These are phyloP conservation scores for Penicillium lividum DNA, from an alignment of 495 filamentous ascomycete species.

Conservation along the genomic window DNA sequence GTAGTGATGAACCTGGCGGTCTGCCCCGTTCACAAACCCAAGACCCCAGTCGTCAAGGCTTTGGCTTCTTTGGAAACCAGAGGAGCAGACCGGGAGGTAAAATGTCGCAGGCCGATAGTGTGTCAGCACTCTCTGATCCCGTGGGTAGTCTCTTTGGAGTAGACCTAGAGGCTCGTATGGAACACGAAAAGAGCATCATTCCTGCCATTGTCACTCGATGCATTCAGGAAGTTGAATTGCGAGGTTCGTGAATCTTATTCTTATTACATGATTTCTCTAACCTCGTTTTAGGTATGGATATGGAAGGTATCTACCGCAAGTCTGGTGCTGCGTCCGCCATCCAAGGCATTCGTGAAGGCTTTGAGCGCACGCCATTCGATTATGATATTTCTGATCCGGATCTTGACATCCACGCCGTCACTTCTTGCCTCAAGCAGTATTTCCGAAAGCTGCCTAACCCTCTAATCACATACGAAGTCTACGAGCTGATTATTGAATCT, in stretches of 20 bases:
- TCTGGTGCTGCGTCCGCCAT: constrained; percentile 86
- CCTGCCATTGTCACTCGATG: constrained; percentile 89
- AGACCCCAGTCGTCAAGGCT: constrained; percentile 65
- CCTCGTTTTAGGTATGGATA: constrained; percentile 74
- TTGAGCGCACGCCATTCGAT: constrained; percentile 70
- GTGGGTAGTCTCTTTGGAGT: constrained; percentile 79
- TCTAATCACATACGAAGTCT: constrained; percentile 88
- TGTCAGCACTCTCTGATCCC: constrained; percentile 54
- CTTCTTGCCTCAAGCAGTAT: constrained; percentile 94
- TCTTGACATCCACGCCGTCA: constrained; percentile 95
- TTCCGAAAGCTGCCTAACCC: constrained; percentile 92
- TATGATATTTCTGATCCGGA: constrained; percentile 91
- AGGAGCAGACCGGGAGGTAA: constrained; percentile 48
- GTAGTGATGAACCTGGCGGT: constrained; percentile 49
- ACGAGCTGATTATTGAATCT: constrained; percentile 84
- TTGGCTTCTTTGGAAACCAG: constrained; percentile 71
- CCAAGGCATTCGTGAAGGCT: constrained; percentile 83
- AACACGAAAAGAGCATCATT: constrained; percentile 86
- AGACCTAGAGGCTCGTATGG: constrained; percentile 81
- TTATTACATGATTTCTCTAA: constrained; percentile 5
- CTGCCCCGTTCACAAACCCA: constrained; percentile 48
- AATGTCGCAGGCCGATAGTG: constrained; percentile 57
- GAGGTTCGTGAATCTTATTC: constrained; percentile 51
- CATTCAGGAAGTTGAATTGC: constrained; percentile 94
- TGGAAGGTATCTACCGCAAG: constrained; percentile 98